Base-by-base conservation (phyloP, 2,329 filamentous ascomycete species). In the Thermoascus crustaceus region DNA sequence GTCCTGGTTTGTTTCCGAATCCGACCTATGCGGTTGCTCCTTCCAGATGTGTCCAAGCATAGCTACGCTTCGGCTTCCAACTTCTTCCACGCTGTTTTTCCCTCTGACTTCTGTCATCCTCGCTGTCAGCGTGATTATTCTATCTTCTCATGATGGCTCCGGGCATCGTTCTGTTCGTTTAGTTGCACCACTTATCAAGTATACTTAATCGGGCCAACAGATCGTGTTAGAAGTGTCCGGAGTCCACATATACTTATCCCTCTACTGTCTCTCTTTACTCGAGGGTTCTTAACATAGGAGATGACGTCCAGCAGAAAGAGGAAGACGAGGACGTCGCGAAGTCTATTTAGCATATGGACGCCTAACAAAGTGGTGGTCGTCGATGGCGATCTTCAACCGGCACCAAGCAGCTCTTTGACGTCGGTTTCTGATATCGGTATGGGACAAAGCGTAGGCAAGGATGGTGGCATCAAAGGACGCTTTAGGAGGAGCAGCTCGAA, bases 401-500 rank as follows among this genome's bases (percentile, higher is more conserved):
- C 41, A 16, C 37, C 40, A 11, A 44, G 44, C 19, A 42, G 40
- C 7, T 55, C 49, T 4, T 39, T 39, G 8, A 37, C 50, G 22
- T 56, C 55, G 7, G 37, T 38, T n/a, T 46, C 52, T 11, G 46
- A 54, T 32, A 20, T 41, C 20, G 38, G 38, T 30, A 33, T 37
- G 34, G 37, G 9, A 10, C 39, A 43, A 9, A 34, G 30, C 7
- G 34, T 32, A 10, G 37, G 41, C 16, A 54, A 42, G 30, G 49
- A n/a, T n/a, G n/a, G 52, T 30, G 50, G 49, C 18, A 46, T 63
- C 6, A 54, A 48, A 24, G 37, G 41, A 16, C 52, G 54, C 19
- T 35, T 64, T n/a, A 55, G 49, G 13, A 49, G 51, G 29, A 60
- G 55, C 37, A 53, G 60, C 23, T 61, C 59, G 7, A 61, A 52